A percentile compares a stretch with the other conserved stretches of the same genome.
Conservation (phyloP, 345 rosid genomes). For the Linum trigynum region DNA sequence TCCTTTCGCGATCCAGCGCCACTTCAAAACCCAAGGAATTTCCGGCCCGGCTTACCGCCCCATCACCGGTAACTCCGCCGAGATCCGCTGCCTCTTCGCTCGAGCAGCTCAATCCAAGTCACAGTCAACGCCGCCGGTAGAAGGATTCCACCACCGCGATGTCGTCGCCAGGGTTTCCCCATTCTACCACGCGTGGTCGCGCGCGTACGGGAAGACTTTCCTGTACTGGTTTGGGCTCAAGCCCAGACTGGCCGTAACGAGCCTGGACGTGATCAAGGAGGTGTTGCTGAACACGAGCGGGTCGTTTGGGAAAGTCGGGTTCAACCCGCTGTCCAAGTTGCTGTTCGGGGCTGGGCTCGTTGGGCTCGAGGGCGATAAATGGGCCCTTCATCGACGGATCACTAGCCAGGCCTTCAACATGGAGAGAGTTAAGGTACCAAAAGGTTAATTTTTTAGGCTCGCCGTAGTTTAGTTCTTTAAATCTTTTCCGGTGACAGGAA, state of each 20-base stretch:
- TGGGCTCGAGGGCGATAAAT: slow-evolving; percentile 7
- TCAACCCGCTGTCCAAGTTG: slow-evolving; percentile 1
- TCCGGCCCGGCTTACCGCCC: slow-evolving; percentile 3
- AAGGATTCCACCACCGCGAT: background rate
- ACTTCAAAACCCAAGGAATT: background rate
- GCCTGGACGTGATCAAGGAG: slow-evolving; percentile 5
- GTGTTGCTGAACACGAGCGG: slow-evolving; percentile 4
- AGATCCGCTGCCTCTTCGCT: slow-evolving; percentile 4
- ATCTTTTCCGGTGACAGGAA: background rate
- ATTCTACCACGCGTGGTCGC: slow-evolving; percentile 6
- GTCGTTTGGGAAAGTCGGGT: background rate
- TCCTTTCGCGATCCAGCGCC: slow-evolving; percentile 1
- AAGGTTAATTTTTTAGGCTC: background rate
- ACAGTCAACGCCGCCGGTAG: background rate
- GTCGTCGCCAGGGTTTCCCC: background rate
- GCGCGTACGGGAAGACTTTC: slow-evolving; percentile 7
- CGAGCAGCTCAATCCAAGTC: background rate
- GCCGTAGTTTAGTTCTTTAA: background rate
- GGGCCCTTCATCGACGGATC: slow-evolving; percentile 10
- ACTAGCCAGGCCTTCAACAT: slow-evolving; percentile 9
- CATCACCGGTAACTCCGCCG: slow-evolving; percentile 3
- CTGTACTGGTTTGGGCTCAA: slow-evolving; percentile 7
- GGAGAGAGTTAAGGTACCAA: slow-evolving; percentile 1
- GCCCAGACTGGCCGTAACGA: slow-evolving; percentile 6
- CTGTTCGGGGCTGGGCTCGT: slow-evolving; percentile 7